Conservation (phyloP, 768 basidiomycete species). For the Leccinum pellstonianum region DNA sequence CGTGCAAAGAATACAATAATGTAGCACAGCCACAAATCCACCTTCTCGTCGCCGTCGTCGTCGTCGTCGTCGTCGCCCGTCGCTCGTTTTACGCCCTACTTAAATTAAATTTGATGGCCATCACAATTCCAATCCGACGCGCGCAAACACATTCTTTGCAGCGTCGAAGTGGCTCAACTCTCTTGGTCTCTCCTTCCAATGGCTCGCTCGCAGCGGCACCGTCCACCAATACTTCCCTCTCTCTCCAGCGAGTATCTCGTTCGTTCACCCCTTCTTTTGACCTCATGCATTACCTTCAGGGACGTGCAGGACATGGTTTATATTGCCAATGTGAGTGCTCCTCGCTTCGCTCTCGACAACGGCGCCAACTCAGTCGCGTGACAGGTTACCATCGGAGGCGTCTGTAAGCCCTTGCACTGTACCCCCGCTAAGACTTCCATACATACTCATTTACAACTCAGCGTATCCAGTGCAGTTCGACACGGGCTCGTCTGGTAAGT, state of each 20-base stretch:
- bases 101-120: slow-evolving; percentile 34
- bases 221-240: slow-evolving; percentile 13
- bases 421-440: neutral
- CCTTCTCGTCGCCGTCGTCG: neutral
- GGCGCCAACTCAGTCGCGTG: slow-evolving; percentile 5
- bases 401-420: slow-evolving; percentile 39
- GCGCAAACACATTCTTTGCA: slow-evolving; percentile 36
- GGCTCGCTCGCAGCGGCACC: slow-evolving; percentile 2
- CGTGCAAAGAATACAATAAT: neutral
- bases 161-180: slow-evolving; percentile 36
- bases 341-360: neutral
- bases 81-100: neutral
- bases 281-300: slow-evolving; percentile 38
- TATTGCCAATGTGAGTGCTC: slow-evolving; percentile 62
- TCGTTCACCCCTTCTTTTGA: neutral
- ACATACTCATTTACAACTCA: slow-evolving; percentile 27
- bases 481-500: slow-evolving; percentile 59
- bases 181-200: slow-evolving; percentile 23
- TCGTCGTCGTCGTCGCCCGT: slow-evolving; percentile 3
- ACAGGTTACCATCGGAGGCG: slow-evolving; percentile 67
- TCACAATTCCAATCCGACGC: slow-evolving; percentile 48
- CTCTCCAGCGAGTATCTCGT: slow-evolving; percentile 25
- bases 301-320: slow-evolving; percentile 78
- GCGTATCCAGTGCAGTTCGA: slow-evolving; percentile 78
- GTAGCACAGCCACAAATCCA: slow-evolving; percentile 19